Evolutionary conservation across 352 stramenopile species (phyloP).

Genomic region (Phytophthora palmivora): DNA sequence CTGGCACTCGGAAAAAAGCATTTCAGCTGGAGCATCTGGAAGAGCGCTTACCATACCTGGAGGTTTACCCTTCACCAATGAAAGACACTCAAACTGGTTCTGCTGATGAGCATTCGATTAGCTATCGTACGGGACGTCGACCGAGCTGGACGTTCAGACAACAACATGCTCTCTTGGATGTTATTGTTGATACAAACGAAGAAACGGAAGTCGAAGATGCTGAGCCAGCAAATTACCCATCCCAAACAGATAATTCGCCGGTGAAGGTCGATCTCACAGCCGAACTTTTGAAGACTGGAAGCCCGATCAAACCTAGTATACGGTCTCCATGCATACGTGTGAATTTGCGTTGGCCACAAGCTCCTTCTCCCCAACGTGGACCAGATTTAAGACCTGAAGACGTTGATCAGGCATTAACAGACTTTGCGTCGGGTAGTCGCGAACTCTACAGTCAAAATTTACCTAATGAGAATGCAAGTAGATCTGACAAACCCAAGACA

Average conservation of each 20-base stretch:
- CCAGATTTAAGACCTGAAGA: slow-evolving; percentile 52
- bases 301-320: slow-evolving; percentile 26
- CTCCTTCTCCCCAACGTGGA: slow-evolving; percentile 49
- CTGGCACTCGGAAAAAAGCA: neutral
- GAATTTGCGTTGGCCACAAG: slow-evolving; percentile 51
- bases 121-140: slow-evolving; percentile 41
- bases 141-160: slow-evolving; percentile 76
- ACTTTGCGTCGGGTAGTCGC: slow-evolving; percentile 8
- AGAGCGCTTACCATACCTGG: slow-evolving; percentile 57
- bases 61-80: slow-evolving; percentile 75
- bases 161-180: slow-evolving; percentile 59
- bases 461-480: neutral
- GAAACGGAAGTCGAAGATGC: slow-evolving; percentile 24
- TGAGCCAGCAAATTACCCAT: neutral
- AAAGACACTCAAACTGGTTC: slow-evolving; percentile 39
- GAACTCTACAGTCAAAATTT: slow-evolving; percentile 1
- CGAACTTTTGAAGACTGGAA: slow-evolving; percentile 23
- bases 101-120: neutral
- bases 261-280: slow-evolving; percentile 15
- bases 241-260: slow-evolving; percentile 5
- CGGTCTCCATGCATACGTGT: slow-evolving; percentile 51
- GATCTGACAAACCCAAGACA: slow-evolving; percentile 7
- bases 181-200: slow-evolving; percentile 58
- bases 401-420: slow-evolving; percentile 25
- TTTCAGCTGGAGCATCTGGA: slow-evolving; percentile 63